Evolutionary conservation across 257 asterid species (phyloP), one percentile per base, ranked within the genome.

Genomic region (Thymus quinquecostatus): DNA sequence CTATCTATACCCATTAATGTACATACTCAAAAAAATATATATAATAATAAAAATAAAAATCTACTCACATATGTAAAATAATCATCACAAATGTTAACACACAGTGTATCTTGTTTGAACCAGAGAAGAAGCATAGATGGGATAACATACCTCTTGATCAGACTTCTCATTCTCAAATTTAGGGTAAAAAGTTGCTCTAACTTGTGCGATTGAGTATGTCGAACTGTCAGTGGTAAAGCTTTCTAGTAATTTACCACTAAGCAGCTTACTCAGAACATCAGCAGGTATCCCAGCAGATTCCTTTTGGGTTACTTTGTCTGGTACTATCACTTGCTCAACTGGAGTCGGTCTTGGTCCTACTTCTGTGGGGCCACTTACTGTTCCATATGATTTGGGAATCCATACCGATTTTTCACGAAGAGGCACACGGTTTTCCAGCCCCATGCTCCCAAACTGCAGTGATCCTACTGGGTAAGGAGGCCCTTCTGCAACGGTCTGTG

Each of bases 131-230:
- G n/a, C 48, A 43, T 13, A 44, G 6, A 51, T 68, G 58, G 60
- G 51, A 75, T 21, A 60, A 62, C 77, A 75, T 78, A 91, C 99
- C 91, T 94, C 99, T 69, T 86, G 97, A 80, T 94, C 99, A 48
- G 99, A 86, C 82, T 91, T 91, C 89, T 91, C 99, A 71, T 91
- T 94, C 78, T 94, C 99, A 84, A 94, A 94, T 82, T 94, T 94
- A 8, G 99, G 99, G 74, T 94, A 94, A 83, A 94, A 94, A 14
- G 97, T 91, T 10, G 99, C 99, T 81, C 97, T 79, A 82, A 94
- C 87, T 86, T 88, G 88, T 9, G 92, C 95, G 28, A 45, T 72
- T 3, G 96, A 82, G 77, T 79, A 89, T 1, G 99, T 91, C 5
- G 87, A 82, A 61, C 81, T 88, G 85, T 89, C 99, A 67, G 90